A percentile compares a stretch with the other conserved stretches of the same genome.
Evolutionary conservation across 2,329 filamentous ascomycete genomes (phyloP).

Genomic region (Calycina herbarum): DNA sequence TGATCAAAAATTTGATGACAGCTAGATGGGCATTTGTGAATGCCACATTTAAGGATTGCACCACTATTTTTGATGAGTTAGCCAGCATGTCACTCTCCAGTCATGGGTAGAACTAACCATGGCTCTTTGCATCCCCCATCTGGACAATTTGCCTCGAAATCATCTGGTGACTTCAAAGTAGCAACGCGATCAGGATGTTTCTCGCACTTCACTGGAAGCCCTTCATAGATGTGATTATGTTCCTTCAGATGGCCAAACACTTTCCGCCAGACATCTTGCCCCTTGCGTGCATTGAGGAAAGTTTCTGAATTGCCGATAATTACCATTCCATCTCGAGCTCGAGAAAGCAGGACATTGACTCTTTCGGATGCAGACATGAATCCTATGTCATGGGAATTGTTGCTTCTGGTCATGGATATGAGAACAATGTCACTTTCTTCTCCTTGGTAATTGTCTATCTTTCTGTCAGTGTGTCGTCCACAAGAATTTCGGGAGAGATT

Average conservation of each 20-base stretch:
- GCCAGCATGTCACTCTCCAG: not conserved
- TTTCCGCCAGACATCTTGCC: slow-evolving; percentile 54
- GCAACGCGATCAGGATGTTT: slow-evolving; percentile 53
- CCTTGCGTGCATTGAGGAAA: slow-evolving; percentile 60
- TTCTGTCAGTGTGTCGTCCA: no score
- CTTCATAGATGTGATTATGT: slow-evolving; percentile 55
- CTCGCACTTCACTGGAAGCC: slow-evolving; percentile 60
- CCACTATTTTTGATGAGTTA: slow-evolving; percentile 42
- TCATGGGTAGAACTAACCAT: slow-evolving; percentile 51
- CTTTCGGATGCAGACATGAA: slow-evolving; percentile 68
- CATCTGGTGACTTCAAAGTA: slow-evolving; percentile 48
- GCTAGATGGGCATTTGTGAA: slow-evolving; percentile 57
- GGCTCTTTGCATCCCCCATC: slow-evolving; percentile 67
- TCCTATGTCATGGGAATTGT: slow-evolving; percentile 62
- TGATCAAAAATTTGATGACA: slow-evolving; percentile 64
- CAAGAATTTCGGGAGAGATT: no score
- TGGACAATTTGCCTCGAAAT: slow-evolving; percentile 63
- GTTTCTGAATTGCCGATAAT: slow-evolving; percentile 70
- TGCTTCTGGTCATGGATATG: slow-evolving; percentile 66
- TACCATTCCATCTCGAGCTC: slow-evolving; percentile 65
- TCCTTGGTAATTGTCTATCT: slow-evolving; percentile 68
- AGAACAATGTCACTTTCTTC: slow-evolving; percentile 76
- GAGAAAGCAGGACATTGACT: slow-evolving; percentile 68
- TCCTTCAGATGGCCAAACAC: slow-evolving; percentile 58
- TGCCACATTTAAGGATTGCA: slow-evolving; percentile 52